Percentiles rank a stretch among this genome's conserved stretches.
These are phyloP conservation scores for Papiliotrema nemorosa DNA, from an alignment of 1,284 basidiomycete species.

Conservation along the genomic window DNA sequence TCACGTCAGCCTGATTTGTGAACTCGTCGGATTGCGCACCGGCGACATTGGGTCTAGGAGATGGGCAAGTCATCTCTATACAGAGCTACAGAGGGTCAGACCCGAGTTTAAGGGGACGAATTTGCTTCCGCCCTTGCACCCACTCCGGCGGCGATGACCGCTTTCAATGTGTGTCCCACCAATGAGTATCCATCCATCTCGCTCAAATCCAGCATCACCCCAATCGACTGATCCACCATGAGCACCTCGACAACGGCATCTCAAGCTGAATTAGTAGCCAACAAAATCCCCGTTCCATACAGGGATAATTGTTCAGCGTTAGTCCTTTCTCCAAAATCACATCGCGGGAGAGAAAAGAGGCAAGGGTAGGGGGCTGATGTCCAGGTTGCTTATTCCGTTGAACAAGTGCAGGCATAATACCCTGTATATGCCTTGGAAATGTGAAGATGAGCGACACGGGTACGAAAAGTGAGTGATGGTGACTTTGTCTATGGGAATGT, in stretches of 20 bases:
- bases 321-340: constrained; percentile 47
- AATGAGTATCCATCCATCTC: too few species aligned
- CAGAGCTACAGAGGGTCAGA: too few species aligned
- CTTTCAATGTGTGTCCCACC: too few species aligned
- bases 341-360: not conserved
- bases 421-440: constrained; percentile 75
- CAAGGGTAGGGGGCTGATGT: not conserved
- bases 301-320: constrained; percentile 89
- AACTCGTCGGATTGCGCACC: too few species aligned
- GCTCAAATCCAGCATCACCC: too few species aligned
- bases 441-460: constrained; percentile 68
- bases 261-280: constrained; percentile 72
- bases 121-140: too few species aligned
- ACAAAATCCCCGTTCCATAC: constrained; percentile 75
- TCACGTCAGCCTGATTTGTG: too few species aligned
- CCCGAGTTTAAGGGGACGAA: too few species aligned
- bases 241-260: constrained; percentile 72
- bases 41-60: too few species aligned
- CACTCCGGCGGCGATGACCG: too few species aligned
- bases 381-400: constrained; percentile 72
- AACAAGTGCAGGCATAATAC: constrained; percentile 73
- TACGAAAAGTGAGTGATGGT: constrained; percentile 75
- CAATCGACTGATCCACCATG: constrained; percentile 50
- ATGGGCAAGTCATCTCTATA: too few species aligned
- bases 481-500: too few species aligned